These are phyloP conservation scores for Alternaria brassicicola DNA, from an alignment of 2,329 filamentous ascomycete genomes.

Conservation along the genomic window DNA sequence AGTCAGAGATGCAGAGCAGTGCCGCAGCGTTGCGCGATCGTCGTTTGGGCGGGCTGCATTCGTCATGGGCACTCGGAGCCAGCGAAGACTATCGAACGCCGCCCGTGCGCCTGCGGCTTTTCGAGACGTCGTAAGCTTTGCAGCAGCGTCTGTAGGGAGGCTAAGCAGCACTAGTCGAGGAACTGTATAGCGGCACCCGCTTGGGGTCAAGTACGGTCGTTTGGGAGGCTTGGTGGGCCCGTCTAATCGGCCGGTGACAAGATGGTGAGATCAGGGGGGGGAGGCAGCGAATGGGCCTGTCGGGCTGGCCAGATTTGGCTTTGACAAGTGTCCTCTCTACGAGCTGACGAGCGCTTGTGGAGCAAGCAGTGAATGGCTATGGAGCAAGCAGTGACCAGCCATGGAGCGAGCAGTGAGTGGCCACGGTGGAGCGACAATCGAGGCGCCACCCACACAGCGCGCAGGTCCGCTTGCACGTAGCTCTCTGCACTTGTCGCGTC, in stretches of 20 bases:
- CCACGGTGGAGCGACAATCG: conserved; percentile 13
- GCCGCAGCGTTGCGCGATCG: conserved; percentile 43
- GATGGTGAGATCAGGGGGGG: conserved; percentile 16
- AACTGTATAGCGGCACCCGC: conserved; percentile 26
- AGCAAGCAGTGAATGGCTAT: conserved; percentile 14
- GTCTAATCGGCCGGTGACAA: conserved; percentile 16
- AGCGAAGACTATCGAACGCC: conserved; percentile 46
- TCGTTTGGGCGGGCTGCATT: conserved; percentile 38
- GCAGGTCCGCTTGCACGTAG: conserved; percentile 10
- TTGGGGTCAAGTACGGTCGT: conserved; percentile 38
- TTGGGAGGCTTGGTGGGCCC: conserved; percentile 19
- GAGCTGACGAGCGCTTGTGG: conserved; percentile 31
- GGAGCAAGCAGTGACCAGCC: conserved; percentile 13
- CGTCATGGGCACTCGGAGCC: conserved; percentile 40
- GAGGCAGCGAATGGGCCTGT: conserved; percentile 1
- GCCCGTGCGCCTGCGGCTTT: conserved; percentile 37
- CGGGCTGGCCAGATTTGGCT: conserved; percentile 7
- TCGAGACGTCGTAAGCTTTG: conserved; percentile 43
- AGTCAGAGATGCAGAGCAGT: conserved; percentile 36
- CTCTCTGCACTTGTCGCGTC: conserved; percentile 25
- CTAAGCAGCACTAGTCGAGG: conserved; percentile 24
- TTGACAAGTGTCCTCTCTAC: conserved; percentile 27
- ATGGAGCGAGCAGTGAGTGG: conserved; percentile 12
- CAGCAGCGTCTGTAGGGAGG: conserved; percentile 6
- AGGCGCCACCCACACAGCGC: conserved; percentile 21